Percentiles rank a stretch among this genome's conserved stretches.
phyloP scores from a whole-genome alignment of 2,329 filamentous ascomycete species.

The Cryphonectria carpinicola region DNA sequence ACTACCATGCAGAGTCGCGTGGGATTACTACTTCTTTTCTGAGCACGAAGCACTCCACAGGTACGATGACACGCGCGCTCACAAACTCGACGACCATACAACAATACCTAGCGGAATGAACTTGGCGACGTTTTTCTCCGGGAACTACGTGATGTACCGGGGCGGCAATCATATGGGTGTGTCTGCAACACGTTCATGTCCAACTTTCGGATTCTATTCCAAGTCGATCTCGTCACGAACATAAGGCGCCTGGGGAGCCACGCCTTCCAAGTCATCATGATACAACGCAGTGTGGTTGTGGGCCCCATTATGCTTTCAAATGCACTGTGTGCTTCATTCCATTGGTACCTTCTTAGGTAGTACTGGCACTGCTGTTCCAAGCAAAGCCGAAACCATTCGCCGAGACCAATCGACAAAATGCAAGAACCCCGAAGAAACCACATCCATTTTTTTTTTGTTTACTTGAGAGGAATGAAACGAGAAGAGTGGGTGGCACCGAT shows the following conservation, averaged over 20 bases:
- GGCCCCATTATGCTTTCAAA: conserved; percentile 15
- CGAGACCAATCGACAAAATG: conserved; percentile 41
- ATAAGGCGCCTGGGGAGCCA: neutral
- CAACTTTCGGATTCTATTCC: neutral
- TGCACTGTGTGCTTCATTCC: conserved; percentile 42
- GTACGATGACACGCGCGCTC: neutral
- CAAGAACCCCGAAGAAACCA: conserved; percentile 33
- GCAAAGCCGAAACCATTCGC: conserved; percentile 62
- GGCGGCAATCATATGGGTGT: neutral
- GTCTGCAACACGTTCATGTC: neutral
- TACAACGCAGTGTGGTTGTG: conserved; percentile 31
- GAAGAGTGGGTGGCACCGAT: conserved; percentile 99
- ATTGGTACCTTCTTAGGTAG: conserved; percentile 51
- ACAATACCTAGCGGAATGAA: neutral
- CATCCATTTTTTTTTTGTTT: conserved; percentile 55
- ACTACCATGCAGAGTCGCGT: no score
- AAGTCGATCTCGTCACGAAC: neutral
- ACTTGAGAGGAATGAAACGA: conserved; percentile 99
- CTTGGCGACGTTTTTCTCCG: neutral
- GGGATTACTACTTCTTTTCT: neutral
- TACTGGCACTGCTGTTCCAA: conserved; percentile 47
- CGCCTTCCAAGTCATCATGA: neutral
- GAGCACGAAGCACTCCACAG: neutral
- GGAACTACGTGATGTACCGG: neutral
- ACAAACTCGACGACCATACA: neutral